Conservation (phyloP, 1,284 basidiomycete species). For the Tylopilus sp. region DNA sequence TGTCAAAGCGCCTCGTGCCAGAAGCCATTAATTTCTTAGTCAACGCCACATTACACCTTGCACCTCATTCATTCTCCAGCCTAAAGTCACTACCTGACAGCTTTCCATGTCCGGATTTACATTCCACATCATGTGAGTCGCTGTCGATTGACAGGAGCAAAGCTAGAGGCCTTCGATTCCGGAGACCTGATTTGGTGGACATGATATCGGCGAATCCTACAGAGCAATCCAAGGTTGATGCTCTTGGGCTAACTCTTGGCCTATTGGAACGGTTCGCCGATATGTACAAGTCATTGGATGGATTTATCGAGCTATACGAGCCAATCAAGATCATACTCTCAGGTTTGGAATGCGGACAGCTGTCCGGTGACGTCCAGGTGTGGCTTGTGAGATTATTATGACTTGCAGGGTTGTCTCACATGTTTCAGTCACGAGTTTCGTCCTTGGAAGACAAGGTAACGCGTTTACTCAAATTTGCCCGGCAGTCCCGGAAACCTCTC, state of each 20-base stretch:
- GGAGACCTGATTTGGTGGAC: slow-evolving; percentile 46
- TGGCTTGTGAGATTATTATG: slow-evolving; percentile 2
- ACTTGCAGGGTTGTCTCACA: slow-evolving; percentile 1
- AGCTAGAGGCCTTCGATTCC: slow-evolving; percentile 38
- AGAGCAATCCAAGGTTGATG: slow-evolving; percentile 66
- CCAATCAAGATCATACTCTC: slow-evolving; percentile 64
- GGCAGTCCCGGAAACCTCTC: slow-evolving; percentile 73
- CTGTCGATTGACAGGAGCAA: slow-evolving; percentile 43
- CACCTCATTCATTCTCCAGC: slow-evolving; percentile 55
- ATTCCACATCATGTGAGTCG: slow-evolving; percentile 40
- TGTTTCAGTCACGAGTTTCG: slow-evolving; percentile 42
- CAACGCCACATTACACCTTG: slow-evolving; percentile 68
- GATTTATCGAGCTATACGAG: slow-evolving; percentile 80
- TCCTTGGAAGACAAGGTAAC: slow-evolving; percentile 45
- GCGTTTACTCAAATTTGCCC: slow-evolving; percentile 72
- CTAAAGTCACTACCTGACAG: slow-evolving; percentile 53
- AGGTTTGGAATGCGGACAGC: slow-evolving; percentile 45
- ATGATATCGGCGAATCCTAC: slow-evolving; percentile 40
- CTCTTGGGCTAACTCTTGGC: slow-evolving; percentile 59
- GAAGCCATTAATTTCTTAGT: slow-evolving; percentile 86
- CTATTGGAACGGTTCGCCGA: slow-evolving; percentile 68
- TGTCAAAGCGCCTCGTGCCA: slow-evolving; percentile 86
- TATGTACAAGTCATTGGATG: slow-evolving; percentile 73
- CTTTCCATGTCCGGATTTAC: slow-evolving; percentile 75
- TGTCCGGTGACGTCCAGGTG: slow-evolving; percentile 58